These are phyloP conservation scores for Xanthoceras sorbifolium DNA, from an alignment of 345 rosid species.

Conservation along the genomic window DNA sequence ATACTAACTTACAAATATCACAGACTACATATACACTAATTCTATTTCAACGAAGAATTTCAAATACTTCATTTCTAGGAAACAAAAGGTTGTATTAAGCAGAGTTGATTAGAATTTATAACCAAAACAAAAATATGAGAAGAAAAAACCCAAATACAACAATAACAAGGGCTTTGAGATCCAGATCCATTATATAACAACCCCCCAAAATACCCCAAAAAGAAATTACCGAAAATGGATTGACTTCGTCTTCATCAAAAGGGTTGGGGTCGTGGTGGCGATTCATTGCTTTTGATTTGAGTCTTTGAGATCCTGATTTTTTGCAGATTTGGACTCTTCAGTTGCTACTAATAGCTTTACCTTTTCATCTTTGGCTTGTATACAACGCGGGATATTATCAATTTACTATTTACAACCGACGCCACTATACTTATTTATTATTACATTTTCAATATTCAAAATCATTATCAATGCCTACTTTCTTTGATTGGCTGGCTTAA, in stretches of 20 bases:
- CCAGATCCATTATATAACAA: not conserved
- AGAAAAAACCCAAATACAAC: too few relatives aligned
- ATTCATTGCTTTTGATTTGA: constrained; percentile 50
- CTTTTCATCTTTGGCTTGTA: not conserved
- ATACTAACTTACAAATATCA: too few relatives aligned
- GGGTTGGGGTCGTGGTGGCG: constrained; percentile 92
- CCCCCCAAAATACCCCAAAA: not conserved
- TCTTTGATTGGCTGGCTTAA: too few relatives aligned
- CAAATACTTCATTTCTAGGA: too few relatives aligned
- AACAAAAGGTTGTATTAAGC: too few relatives aligned
- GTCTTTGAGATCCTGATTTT: constrained; percentile 41
- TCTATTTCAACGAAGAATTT: too few relatives aligned
- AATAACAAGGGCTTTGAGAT: not conserved
- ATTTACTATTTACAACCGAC: not conserved
- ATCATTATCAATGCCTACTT: too few relatives aligned
- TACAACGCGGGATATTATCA: not conserved
- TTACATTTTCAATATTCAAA: too few relatives aligned
- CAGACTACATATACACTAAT: too few relatives aligned
- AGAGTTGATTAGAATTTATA: too few relatives aligned
- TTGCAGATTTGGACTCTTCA: not conserved
- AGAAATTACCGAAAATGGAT: constrained; percentile 85
- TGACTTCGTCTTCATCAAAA: constrained; percentile 89
- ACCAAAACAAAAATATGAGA: too few relatives aligned
- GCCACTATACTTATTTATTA: not conserved
- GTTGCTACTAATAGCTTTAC: not conserved